These are phyloP conservation scores for Biscutella laevigata DNA, from an alignment of 441 rosid species.

Conservation along the genomic window DNA sequence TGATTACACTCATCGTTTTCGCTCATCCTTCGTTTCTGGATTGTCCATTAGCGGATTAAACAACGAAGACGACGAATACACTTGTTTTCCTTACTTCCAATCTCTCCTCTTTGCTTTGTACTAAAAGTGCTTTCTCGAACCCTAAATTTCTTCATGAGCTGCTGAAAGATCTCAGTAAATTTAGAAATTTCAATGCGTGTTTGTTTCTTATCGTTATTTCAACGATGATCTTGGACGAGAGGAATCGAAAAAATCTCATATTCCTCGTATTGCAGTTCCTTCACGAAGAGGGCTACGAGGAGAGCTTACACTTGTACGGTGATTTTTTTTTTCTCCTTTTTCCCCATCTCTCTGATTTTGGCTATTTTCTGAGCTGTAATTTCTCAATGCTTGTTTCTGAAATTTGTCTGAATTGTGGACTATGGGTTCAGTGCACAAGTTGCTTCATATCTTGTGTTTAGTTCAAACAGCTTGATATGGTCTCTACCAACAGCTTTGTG, in stretches of 20 bases:
- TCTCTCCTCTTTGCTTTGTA: too few species aligned
- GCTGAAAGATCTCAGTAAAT: neutral
- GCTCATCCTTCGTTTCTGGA: neutral
- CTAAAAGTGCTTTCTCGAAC: neutral
- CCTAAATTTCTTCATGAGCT: constrained; percentile 5
- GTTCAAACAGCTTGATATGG: neutral
- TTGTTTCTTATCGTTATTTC: neutral
- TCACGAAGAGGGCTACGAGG: constrained; percentile 18
- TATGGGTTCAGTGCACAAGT: neutral
- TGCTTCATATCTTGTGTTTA: neutral
- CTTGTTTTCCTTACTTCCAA: constrained; percentile 6
- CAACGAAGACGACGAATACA: constrained; percentile 23
- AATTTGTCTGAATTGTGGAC: neutral
- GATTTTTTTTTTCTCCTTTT: neutral
- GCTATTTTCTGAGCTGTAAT: neutral
- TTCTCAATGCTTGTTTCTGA: neutral
- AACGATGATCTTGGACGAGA: constrained; percentile 22
- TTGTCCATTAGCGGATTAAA: constrained; percentile 24
- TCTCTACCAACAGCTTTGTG: too few species aligned
- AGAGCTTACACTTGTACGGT: constrained; percentile 28
- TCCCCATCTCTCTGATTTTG: neutral
- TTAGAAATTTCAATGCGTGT: neutral
- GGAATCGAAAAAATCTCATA: constrained; percentile 18
- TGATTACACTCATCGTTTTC: neutral
- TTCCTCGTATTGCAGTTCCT: constrained; percentile 27